Percentiles rank a stretch among this genome's conserved stretches.
Evolutionary conservation across 352 stramenopile genomes (phyloP).

Genomic region (Globisporangium paroecandrum): DNA sequence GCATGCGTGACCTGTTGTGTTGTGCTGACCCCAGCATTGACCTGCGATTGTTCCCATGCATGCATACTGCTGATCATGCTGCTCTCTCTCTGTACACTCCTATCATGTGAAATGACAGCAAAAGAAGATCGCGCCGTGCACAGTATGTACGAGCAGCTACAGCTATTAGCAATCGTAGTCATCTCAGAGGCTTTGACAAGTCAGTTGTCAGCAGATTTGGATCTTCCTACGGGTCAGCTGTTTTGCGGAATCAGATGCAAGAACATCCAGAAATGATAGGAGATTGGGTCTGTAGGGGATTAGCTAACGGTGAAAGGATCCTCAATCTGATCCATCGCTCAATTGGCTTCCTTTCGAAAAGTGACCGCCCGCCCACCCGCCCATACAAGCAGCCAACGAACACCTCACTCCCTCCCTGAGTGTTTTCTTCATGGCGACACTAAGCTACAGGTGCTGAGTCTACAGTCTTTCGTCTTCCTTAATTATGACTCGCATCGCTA

Average conservation of each 20-base stretch:
- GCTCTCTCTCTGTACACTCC: no score
- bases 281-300: neutral
- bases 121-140: neutral
- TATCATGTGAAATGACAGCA: no score
- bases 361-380: neutral
- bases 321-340: neutral
- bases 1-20: neutral
- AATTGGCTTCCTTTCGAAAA: neutral
- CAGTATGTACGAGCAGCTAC: neutral
- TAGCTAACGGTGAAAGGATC: constrained; percentile 5
- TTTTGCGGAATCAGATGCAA: constrained; percentile 6
- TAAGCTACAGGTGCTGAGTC: neutral
- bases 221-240: neutral
- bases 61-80: no score
- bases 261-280: neutral
- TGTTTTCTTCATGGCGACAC: neutral
- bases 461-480: neutral
- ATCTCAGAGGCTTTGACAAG: neutral
- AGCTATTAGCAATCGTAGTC: neutral
- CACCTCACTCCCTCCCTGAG: neutral
- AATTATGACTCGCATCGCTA: neutral
- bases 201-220: neutral
- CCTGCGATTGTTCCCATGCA: neutral
- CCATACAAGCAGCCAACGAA: neutral
- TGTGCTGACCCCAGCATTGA: neutral